Conservation (phyloP, 73 alveolate genomes). For the Durusdinium trenchii region DNA sequence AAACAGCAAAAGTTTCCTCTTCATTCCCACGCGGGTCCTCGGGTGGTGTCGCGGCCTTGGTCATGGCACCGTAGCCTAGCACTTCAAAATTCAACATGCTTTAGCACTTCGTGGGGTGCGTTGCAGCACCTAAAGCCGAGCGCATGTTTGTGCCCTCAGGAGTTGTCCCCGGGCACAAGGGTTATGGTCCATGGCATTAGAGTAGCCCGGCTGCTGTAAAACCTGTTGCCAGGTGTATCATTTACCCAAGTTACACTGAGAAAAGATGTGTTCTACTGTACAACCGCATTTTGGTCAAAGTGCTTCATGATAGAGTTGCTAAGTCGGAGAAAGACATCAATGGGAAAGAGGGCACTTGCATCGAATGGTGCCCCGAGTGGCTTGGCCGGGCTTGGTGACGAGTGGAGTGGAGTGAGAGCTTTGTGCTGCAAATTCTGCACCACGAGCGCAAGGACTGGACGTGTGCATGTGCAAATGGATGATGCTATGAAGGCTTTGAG, state of each 20-base stretch:
- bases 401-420: not conserved
- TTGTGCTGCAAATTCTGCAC: not conserved
- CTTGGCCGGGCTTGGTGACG: not conserved
- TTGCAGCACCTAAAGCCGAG: no score
- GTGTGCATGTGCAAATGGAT: constrained; percentile 75
- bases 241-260: not conserved
- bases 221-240: not conserved
- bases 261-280: not conserved
- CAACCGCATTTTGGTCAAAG: not conserved
- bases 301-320: no score
- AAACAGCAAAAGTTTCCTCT: no score
- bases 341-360: constrained; percentile 78
- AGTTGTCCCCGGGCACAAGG: constrained; percentile 54
- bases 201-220: constrained; percentile 3
- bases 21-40: constrained; percentile 38
- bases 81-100: not conserved
- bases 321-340: constrained; percentile 72
- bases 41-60: not conserved
- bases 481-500: constrained; percentile 64
- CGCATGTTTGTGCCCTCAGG: constrained; percentile 38
- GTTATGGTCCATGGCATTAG: constrained; percentile 75
- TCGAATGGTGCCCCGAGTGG: constrained; percentile 59
- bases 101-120: no score
- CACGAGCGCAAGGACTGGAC: constrained; percentile 33
- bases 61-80: not conserved